Conservation (phyloP, 2,329 filamentous ascomycete species). For the Alternaria ventricosa region DNA sequence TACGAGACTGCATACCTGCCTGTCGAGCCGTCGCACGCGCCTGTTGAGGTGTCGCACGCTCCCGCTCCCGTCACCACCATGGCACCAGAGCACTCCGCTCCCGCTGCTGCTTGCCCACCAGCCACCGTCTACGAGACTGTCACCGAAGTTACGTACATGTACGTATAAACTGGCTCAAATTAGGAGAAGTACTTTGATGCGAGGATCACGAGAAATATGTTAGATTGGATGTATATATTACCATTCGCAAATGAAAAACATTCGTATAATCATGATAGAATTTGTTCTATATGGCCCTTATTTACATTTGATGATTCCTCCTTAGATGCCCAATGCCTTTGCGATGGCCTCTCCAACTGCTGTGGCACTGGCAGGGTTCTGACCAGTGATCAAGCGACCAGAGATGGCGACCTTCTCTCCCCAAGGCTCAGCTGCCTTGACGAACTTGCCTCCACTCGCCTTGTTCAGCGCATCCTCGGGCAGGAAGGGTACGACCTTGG, state of each 20-base stretch:
- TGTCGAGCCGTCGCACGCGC: background rate
- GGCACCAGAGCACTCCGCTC: constrained; percentile 2
- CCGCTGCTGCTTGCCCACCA: constrained; percentile 1
- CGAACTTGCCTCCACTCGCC: constrained; percentile 61
- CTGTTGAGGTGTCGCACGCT: background rate
- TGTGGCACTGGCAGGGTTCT: constrained; percentile 56
- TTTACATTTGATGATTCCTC: background rate
- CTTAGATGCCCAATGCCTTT: constrained; percentile 41
- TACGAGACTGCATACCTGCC: constrained; percentile 6
- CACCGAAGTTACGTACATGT: background rate
- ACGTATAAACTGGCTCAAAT: background rate
- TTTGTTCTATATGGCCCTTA: background rate
- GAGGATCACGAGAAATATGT: background rate
- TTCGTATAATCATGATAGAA: background rate
- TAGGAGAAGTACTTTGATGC: background rate
- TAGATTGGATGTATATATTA: background rate
- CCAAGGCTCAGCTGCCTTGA: constrained; percentile 61
- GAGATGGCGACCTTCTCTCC: constrained; percentile 52
- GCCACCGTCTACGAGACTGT: constrained; percentile 5
- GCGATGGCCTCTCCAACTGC: constrained; percentile 54
- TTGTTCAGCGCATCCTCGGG: constrained; percentile 63
- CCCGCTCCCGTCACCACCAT: background rate
- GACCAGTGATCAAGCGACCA: constrained; percentile 54
- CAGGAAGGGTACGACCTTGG: constrained; percentile 63
- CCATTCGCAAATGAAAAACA: background rate